Evolutionary conservation across 2,329 filamentous ascomycete genomes (phyloP).

Genomic region (Lachnellula suecica): DNA sequence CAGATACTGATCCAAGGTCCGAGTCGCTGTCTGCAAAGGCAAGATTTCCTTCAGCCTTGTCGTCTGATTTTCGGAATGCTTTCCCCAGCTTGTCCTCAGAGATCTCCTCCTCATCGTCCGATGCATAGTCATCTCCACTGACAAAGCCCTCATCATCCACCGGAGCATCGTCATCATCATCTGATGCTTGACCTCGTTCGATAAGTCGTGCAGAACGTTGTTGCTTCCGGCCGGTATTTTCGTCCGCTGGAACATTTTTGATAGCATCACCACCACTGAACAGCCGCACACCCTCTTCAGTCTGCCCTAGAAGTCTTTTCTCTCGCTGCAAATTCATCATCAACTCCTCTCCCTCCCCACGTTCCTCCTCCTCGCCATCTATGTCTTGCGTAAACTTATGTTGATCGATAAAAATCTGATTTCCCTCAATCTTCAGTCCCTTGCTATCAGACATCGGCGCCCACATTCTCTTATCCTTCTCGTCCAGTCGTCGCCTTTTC

Average conservation of each 20-base stretch:
- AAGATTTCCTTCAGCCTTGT: slow-evolving; percentile 66
- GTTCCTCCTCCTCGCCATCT: slow-evolving; percentile 64
- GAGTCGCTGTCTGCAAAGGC: slow-evolving; percentile 97
- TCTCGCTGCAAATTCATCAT: slow-evolving; percentile 87
- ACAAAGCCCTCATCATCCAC: slow-evolving; percentile 47
- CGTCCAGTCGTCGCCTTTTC: slow-evolving; percentile 76
- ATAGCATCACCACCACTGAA: slow-evolving; percentile 78
- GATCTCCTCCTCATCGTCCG: slow-evolving; percentile 56
- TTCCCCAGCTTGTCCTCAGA: slow-evolving; percentile 59
- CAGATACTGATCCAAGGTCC: slow-evolving; percentile 85
- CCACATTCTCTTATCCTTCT: slow-evolving; percentile 95
- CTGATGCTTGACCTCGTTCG: slow-evolving; percentile 57
- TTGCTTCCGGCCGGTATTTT: slow-evolving; percentile 61
- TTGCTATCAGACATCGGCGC: slow-evolving; percentile 98
- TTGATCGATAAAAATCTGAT: slow-evolving; percentile 85
- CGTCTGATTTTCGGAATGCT: slow-evolving; percentile 56
- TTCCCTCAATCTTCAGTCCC: slow-evolving; percentile 92
- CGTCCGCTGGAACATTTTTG: slow-evolving; percentile 54
- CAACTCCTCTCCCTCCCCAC: slow-evolving; percentile 92
- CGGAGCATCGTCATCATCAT: slow-evolving; percentile 55
- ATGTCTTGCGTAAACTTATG: slow-evolving; percentile 75
- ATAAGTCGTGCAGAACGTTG: slow-evolving; percentile 57
- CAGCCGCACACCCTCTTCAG: slow-evolving; percentile 77
- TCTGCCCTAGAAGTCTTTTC: slow-evolving; percentile 77
- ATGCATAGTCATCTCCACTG: slow-evolving; percentile 35